Evolutionary conservation across 139 green algal genomes (phyloP), one percentile per base, ranked within the genome.

Genomic region (Micractinium conductrix): DNA sequence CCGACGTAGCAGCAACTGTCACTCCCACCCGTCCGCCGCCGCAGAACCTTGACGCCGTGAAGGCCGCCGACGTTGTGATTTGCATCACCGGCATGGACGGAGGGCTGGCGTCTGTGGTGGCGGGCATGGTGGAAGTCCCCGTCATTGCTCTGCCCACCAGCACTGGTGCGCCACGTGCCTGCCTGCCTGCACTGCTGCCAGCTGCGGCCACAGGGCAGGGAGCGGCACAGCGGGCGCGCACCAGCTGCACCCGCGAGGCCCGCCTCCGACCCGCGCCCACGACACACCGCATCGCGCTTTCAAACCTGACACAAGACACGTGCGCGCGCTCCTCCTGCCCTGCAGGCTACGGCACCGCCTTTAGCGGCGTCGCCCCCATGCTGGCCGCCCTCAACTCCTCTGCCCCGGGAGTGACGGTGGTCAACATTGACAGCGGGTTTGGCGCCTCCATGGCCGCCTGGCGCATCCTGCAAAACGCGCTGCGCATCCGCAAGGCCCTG

Each of bases 351-450:
- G 95, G 92, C 21, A 87, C 93, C 0, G 76, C 90, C 2, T 82
- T 97, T 19, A 72, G 85, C 26, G 92, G 95, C 37, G 38, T 96
- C 35, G 87, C 91, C 2, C 88, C 93, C 19, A 79, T 96, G 68
- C 87, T 96, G 38, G 84, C 92, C 4, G 86, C 91, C 17, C 83
- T 96, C 40, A 93, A 89, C 55, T 85, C 87, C 22, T 90, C 87
- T 48, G 84, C 93, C 1, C 88, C 91, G 0, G 93, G 95, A 21
- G 90, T 98, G 30, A 88, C 88, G 5, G 92, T 97, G 6, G 93
- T 95, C 22, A 95, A 96, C 84, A 95, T 97, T 44, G 95, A 97
- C 86, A 93, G 90, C 55, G 92, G 91, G 16, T 91, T 92, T 85
- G 88, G 87, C 35, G 93, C 92, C 12, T 93, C 93, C 16, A 91